Evolutionary conservation across 2,329 filamentous ascomycete species (phyloP).

Genomic region (Aspergillaceae sp.): DNA sequence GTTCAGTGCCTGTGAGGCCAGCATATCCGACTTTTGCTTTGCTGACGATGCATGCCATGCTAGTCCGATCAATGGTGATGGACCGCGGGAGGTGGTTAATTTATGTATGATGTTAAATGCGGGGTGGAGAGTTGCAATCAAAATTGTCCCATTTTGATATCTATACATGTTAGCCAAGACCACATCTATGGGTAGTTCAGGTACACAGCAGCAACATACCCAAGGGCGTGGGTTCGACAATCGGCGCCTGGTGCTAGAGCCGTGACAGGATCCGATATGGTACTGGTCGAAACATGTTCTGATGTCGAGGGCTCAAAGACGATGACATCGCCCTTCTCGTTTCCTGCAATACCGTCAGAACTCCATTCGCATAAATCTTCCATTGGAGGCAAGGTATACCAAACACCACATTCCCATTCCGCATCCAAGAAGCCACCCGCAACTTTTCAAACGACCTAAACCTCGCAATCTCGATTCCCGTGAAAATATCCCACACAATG

Average conservation of each 20-base stretch:
- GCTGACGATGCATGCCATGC: slow-evolving; percentile 96
- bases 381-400: slow-evolving; percentile 48
- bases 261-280: slow-evolving; percentile 93
- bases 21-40: slow-evolving; percentile 94
- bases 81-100: slow-evolving; percentile 70
- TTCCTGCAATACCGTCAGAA: slow-evolving; percentile 50
- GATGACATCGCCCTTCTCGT: slow-evolving; percentile 85
- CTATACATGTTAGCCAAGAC: slow-evolving; percentile 38
- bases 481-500: slow-evolving; percentile 94
- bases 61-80: slow-evolving; percentile 77
- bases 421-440: slow-evolving; percentile 85
- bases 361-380: slow-evolving; percentile 6
- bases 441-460: slow-evolving; percentile 87
- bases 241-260: slow-evolving; percentile 81
- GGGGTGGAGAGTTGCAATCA: slow-evolving; percentile 82
- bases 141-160: slow-evolving; percentile 87
- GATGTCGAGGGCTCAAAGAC: slow-evolving; percentile 88
- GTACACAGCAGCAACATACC: slow-evolving; percentile 47
- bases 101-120: slow-evolving; percentile 92
- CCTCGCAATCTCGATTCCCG: slow-evolving; percentile 80
- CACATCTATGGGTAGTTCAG: background rate
- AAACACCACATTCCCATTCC: slow-evolving; percentile 92
- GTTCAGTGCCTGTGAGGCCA: slow-evolving; percentile 84
- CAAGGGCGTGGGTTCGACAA: slow-evolving; percentile 91
- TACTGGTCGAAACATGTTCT: slow-evolving; percentile 83